Conservation (phyloP, 2,329 filamentous ascomycete species). For the Colletotrichum limetticola region DNA sequence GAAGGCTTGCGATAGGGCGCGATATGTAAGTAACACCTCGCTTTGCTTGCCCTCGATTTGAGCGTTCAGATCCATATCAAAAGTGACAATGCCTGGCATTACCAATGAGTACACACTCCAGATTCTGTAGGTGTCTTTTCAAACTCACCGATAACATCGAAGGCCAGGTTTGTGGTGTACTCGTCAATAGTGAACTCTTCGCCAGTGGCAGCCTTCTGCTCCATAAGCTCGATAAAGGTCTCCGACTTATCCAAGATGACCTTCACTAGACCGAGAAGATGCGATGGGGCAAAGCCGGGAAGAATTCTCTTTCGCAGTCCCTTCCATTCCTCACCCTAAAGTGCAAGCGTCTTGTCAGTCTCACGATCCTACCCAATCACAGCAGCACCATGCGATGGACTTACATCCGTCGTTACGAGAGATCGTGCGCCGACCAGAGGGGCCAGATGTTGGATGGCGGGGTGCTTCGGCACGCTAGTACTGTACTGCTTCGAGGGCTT, state of each 20-base stretch:
- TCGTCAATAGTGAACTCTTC: constrained; percentile 43
- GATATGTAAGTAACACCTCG: constrained; percentile 38
- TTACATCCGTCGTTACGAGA: constrained; percentile 25
- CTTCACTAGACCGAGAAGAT: constrained; percentile 46
- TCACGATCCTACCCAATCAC: neutral
- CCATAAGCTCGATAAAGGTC: constrained; percentile 39
- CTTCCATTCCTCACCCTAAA: constrained; percentile 27
- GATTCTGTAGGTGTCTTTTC: constrained; percentile 18
- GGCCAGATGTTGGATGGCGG: constrained; percentile 22
- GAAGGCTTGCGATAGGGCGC: constrained; percentile 34
- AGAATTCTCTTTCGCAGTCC: constrained; percentile 25
- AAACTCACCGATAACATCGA: constrained; percentile 48
- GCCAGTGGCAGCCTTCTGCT: constrained; percentile 40
- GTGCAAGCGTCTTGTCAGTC: neutral
- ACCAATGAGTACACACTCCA: neutral
- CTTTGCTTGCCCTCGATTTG: constrained; percentile 40
- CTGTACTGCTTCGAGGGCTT: constrained; percentile 27
- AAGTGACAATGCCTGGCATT: constrained; percentile 42
- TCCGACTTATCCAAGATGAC: constrained; percentile 33
- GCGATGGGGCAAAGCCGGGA: constrained; percentile 23
- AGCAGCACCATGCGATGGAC: neutral
- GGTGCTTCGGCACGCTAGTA: constrained; percentile 31
- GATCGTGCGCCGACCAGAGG: constrained; percentile 25
- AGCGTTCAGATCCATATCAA: constrained; percentile 47
- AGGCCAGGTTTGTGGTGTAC: constrained; percentile 46